Base-by-base conservation (phyloP, 352 stramenopile species). In the Pythium phragmiticola region DNA sequence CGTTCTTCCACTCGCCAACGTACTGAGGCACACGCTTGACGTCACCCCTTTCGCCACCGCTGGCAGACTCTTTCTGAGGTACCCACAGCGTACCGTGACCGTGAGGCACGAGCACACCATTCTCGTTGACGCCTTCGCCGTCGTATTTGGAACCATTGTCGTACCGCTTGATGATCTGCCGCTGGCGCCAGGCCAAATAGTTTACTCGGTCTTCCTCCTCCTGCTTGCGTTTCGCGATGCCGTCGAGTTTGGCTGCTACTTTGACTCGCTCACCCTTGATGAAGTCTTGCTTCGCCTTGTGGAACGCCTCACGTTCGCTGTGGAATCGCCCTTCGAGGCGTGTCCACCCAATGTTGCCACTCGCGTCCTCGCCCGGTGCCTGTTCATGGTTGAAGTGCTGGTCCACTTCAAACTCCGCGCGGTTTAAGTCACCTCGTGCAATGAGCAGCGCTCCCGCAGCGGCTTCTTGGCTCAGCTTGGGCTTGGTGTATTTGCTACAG, bases 121-220 rank as follows among this genome's bases (percentile, higher is more conserved):
- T 66, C 7, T 70, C 56, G 12, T 62, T 65, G 49, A 84, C 51
- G 37, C 78, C 79, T 60, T 88, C 79, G 7, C 82, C 82, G 21
- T 89, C 79, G 55, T 89, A 90, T 66, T 90, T 90, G 57, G 65
- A 78, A 59, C 82, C 79, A 46, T 90, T 75, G 16, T 83, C 69
- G 19, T 79, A 87, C n/a, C 77, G 75, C 48, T 79, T 87, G 21
- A 87, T 69, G 37, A 88, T 84, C 63, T 88, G 77, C 21, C 79
- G 69, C 14, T 52, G 57, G 48, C 62, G 66, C 79, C 79, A 87
- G 2, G 63, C 69, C 13, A 80, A 62, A 17, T 75, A 57, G 0
- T 72, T 77, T 1, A 63, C 39, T 13, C 61, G 66, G 34, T 84
- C 72, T 28, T 73, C 43, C 12, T 82, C 56, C 2, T 76, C 65